These are phyloP conservation scores for Fusarium kyushuense DNA, from an alignment of 2,329 filamentous ascomycete genomes.

Conservation along the genomic window DNA sequence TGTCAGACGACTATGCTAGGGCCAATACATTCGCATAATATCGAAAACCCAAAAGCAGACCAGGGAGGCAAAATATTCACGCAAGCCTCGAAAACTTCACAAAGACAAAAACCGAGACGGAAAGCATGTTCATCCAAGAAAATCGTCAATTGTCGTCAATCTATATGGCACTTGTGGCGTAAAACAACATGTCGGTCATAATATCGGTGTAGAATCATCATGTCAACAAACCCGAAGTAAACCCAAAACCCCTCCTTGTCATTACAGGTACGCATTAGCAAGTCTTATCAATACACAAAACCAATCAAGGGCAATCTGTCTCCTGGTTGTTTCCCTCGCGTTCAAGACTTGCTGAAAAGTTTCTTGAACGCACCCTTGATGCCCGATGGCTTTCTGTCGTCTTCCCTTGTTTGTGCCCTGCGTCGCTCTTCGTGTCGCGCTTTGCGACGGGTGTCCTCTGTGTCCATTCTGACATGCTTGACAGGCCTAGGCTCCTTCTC, in stretches of 20 bases:
- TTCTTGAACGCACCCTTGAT: conserved; percentile 51
- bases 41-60: background rate
- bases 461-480: conserved; percentile 47
- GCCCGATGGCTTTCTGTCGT: conserved; percentile 49
- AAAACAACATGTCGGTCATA: conserved; percentile 29
- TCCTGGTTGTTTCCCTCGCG: conserved; percentile 14
- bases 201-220: conserved; percentile 23
- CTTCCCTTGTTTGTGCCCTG: conserved; percentile 50
- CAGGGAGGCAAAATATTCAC: background rate
- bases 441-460: conserved; percentile 52
- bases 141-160: conserved; percentile 28
- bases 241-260: conserved; percentile 34
- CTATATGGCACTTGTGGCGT: conserved; percentile 27
- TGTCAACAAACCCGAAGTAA: conserved; percentile 26
- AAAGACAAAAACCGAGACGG: background rate
- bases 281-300: conserved; percentile 43
- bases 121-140: conserved; percentile 8
- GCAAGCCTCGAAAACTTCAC: conserved; percentile 3
- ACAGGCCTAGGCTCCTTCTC: conserved; percentile 31
- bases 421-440: conserved; percentile 52
- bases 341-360: conserved; percentile 46
- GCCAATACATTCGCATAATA: background rate
- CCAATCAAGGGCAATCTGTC: conserved; percentile 28
- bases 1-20: background rate
- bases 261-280: conserved; percentile 42